Conservation (phyloP, 495 filamentous ascomycete genomes). For the Trichoderma orchidacearum region DNA sequence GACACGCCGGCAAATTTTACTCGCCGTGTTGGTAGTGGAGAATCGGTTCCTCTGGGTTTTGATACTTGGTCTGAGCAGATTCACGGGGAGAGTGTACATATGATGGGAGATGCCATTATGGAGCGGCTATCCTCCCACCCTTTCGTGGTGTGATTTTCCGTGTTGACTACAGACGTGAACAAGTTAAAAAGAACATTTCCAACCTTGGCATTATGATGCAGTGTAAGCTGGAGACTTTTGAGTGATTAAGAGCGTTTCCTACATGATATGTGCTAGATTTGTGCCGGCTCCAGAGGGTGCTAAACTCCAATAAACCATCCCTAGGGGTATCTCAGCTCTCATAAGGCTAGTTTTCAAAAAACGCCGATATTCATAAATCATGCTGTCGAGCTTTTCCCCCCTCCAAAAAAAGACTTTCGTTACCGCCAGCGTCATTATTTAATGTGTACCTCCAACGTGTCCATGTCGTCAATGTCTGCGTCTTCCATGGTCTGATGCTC, state of each 20-base stretch:
- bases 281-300: not conserved
- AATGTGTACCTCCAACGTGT: conserved; percentile 2
- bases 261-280: not conserved
- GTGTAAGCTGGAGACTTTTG: too few relatives aligned
- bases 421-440: not conserved
- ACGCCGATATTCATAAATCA: not conserved
- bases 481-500: conserved; percentile 2
- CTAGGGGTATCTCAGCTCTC: not conserved
- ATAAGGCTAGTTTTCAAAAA: not conserved
- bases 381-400: not conserved
- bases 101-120: not conserved
- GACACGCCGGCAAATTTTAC: not conserved
- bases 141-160: not conserved
- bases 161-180: too few relatives aligned
- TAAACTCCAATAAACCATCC: not conserved
- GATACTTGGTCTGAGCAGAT: not conserved
- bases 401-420: not conserved
- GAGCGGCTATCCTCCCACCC: not conserved
- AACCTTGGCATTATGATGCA: too few relatives aligned
- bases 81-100: not conserved
- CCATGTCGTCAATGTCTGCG: conserved; percentile 1
- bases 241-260: not conserved
- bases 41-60: not conserved
- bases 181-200: too few relatives aligned
- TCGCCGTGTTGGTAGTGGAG: not conserved